Evolutionary conservation across 140 eudicot genomes (phyloP), one percentile per base, ranked within the genome.

Genomic region (Ambrosia hybrid): DNA sequence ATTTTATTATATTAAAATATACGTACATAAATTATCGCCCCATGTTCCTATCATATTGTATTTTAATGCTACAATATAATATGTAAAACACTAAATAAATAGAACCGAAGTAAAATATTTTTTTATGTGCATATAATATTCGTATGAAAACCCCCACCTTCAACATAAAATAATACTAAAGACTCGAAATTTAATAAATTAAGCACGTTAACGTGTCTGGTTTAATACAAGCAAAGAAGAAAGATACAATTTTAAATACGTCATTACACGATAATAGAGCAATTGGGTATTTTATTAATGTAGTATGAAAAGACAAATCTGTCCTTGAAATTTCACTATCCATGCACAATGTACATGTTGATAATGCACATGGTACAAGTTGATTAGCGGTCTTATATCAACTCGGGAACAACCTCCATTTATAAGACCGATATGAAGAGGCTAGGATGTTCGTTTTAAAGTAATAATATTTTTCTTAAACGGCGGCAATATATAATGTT

Each of bases 11-110:
- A 78, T 46, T 65, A 57, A 70, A 43, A 74, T 15, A 59, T 77
- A 69, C 64, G 41, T 69, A 55, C 73, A 75, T 75, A 41, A 67
- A 67, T 78, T 43, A 71, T 63, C 73, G 1, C 36, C 69, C 80
- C 85, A 81, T 81, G 85, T 81, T 81, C 78, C 77, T 60, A 71
- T 76, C 75, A 65, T 57, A 9, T 26, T 45, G 36, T 64, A 53
- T 2, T 48, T 6, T 57, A 81, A 21, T 65, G 30, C 36, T 52
- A 37, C 5, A 7, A 4, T 52, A 2, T 63, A 51, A 33, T 1
- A 63, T 57, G 17, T 6, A 5, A 11, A 14, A 9, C 10, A 46
- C 14, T 17, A 49, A 73, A 15, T 43, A 57, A 17, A 46, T 37
- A 65, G 53, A 66, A 7, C 61, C 80, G 21, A 1, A 67, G 30